Base-by-base conservation (phyloP, 1,284 basidiomycete species). In the Termitomyces sp. region DNA sequence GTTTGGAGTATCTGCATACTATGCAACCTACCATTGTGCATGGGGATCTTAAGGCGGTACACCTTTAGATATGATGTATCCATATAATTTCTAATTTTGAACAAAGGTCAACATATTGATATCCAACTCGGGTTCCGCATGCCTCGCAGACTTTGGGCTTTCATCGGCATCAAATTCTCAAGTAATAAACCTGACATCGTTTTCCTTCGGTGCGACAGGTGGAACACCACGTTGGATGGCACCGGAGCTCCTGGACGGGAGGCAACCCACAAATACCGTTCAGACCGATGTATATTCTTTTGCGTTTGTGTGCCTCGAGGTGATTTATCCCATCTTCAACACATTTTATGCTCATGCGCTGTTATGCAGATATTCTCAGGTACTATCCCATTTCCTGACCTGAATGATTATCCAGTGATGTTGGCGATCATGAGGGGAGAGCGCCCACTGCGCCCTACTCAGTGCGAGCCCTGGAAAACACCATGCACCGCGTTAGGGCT, bases 61-160 rank as follows among this genome's bases (percentile, higher is more conserved):
- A n/a, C n/a, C n/a, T n/a, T 39, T 18, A 10, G 47, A 8, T 18
- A 2, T 11, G 18, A 7, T 34, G n/a, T n/a, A n/a, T n/a, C n/a
- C n/a, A n/a, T n/a, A n/a, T n/a, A n/a, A n/a, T n/a, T n/a, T n/a
- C n/a, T n/a, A n/a, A n/a, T n/a, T n/a, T n/a, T n/a, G n/a, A n/a
- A n/a, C 19, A 26, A 40, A 73, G 68, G 62, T 64, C 26, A 71
- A 70, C 50, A 57, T 72, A 9, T 52, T 75, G 42, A 61, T 73
- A 5, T 62, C 61, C 35, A 46, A 61, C 16, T 26, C 30, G 0
- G 56, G 50, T 16, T 57, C 61, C 14, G 72, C 70, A 24, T 56
- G 64, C 37, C 54, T 75, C 13, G 59, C 62, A 5, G 71, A 74
- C 52, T 74, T 73, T 52, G 72, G 71, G 33, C 63, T 70, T 37